Percentiles rank a stretch among this genome's conserved stretches.
Conservation (phyloP, 805 yeast species). For the Candida hispaniensis region DNA sequence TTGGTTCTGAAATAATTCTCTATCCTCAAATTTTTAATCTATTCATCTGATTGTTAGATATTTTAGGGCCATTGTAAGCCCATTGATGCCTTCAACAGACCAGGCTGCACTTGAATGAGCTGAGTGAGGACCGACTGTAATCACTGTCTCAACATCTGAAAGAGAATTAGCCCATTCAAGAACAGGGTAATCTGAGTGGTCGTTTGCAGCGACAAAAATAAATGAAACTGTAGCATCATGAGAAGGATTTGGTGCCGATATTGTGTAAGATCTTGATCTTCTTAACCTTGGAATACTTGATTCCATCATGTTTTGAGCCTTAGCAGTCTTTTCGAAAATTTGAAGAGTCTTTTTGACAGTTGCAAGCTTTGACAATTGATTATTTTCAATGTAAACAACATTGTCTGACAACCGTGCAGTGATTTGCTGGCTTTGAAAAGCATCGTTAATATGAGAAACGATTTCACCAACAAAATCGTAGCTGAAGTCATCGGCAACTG, state of each 20-base stretch:
- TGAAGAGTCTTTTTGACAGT: constrained; percentile 8
- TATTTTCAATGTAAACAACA: constrained; percentile 9
- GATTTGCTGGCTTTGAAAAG: constrained; percentile 49
- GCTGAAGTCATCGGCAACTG: constrained; percentile 48
- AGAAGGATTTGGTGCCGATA: constrained; percentile 9
- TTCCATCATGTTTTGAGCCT: too few species aligned
- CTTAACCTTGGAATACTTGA: constrained; percentile 3
- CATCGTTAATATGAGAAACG: constrained; percentile 72
- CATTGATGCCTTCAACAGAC: constrained; percentile 14
- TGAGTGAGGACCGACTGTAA: constrained; percentile 13
- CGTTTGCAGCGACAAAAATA: constrained; percentile 12
- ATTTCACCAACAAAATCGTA: constrained; percentile 68
- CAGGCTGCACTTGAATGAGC: constrained; percentile 9
- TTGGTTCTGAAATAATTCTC: too few species aligned
- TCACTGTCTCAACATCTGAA: constrained; percentile 9
- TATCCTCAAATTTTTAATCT: too few species aligned
- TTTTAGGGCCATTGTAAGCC: constrained; percentile 9
- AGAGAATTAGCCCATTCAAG: constrained; percentile 15
- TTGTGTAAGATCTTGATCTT: constrained; percentile 7
- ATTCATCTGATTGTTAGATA: constrained; percentile 11
- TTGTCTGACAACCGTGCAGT: constrained; percentile 59
- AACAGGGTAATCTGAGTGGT: constrained; percentile 13
- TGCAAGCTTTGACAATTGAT: constrained; percentile 12
- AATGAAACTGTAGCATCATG: constrained; percentile 13
- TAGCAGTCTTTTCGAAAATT: constrained; percentile 12